phyloP scores from a whole-genome alignment of 345 rosid species.

The Capsella bursapastoris region DNA sequence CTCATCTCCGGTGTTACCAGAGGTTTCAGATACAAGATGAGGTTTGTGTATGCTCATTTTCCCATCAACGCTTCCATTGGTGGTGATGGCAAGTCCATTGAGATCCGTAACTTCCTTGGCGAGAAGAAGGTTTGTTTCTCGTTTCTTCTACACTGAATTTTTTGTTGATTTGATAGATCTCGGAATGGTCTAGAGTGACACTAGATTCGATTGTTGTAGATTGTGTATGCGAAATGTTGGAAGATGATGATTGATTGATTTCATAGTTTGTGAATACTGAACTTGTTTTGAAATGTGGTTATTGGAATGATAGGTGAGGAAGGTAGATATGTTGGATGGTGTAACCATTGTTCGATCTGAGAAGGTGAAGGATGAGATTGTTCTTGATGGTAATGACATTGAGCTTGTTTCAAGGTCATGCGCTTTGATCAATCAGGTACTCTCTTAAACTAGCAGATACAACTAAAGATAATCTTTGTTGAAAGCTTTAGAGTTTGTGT shows the following conservation, averaged over 20 bases:
- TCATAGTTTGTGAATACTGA: background rate
- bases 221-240: background rate
- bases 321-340: conserved; percentile 66
- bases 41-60: conserved; percentile 60
- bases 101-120: conserved; percentile 61
- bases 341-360: conserved; percentile 63
- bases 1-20: conserved; percentile 58
- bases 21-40: conserved; percentile 65
- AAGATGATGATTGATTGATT: background rate
- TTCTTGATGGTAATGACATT: conserved; percentile 65
- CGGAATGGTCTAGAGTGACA: background rate
- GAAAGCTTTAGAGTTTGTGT: background rate
- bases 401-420: conserved; percentile 68
- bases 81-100: conserved; percentile 41
- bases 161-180: background rate
- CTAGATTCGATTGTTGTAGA: background rate
- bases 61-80: conserved; percentile 62
- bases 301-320: conserved; percentile 52
- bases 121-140: conserved; percentile 50
- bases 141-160: no score
- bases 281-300: background rate
- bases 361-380: conserved; percentile 67
- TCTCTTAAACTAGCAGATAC: background rate
- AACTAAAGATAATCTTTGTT: no score
- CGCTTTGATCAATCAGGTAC: conserved; percentile 68